These are phyloP conservation scores for Leccinum subgranulosum DNA, from an alignment of 768 basidiomycete species.

Conservation along the genomic window DNA sequence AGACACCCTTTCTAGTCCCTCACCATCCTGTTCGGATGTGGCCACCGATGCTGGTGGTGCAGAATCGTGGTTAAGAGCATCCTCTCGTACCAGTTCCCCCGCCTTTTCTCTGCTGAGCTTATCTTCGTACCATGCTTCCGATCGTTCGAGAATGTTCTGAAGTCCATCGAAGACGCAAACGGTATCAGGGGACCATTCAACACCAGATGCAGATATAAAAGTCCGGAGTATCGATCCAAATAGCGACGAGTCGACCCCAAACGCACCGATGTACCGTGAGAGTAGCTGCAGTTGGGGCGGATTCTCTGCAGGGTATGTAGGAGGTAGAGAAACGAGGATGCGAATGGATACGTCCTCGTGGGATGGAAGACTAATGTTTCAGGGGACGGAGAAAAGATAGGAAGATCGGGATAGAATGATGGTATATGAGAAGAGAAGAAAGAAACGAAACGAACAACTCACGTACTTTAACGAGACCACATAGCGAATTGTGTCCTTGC, in stretches of 20 bases:
- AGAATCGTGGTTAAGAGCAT: slow-evolving; percentile 33
- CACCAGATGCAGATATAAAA: slow-evolving; percentile 71
- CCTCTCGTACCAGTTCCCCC: slow-evolving; percentile 55
- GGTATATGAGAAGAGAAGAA: not conserved
- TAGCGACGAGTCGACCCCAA: slow-evolving; percentile 65
- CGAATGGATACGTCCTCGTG: slow-evolving; percentile 51
- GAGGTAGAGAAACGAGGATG: slow-evolving; percentile 56
- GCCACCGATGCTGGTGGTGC: slow-evolving; percentile 5
- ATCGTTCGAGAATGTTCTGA: slow-evolving; percentile 68
- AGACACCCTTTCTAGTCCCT: slow-evolving; percentile 1
- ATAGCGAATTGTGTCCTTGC: slow-evolving; percentile 52
- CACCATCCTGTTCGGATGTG: slow-evolving; percentile 3
- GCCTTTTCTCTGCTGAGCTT: slow-evolving; percentile 53
- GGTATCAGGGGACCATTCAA: slow-evolving; percentile 71
- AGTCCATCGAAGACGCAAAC: slow-evolving; percentile 89
- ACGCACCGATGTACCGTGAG: slow-evolving; percentile 79
- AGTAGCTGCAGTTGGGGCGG: slow-evolving; percentile 84
- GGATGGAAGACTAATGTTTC: slow-evolving; percentile 46
- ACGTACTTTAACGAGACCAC: slow-evolving; percentile 63
- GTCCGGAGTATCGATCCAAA: slow-evolving; percentile 79
- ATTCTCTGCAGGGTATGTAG: slow-evolving; percentile 59
- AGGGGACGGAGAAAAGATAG: not conserved
- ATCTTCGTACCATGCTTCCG: slow-evolving; percentile 69
- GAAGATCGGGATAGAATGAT: not conserved
- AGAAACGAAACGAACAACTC: not conserved